A percentile compares a stretch with the other conserved stretches of the same genome.
These are phyloP conservation scores for Metarhizium humberi DNA, from an alignment of 2,329 filamentous ascomycete genomes.

Conservation along the genomic window DNA sequence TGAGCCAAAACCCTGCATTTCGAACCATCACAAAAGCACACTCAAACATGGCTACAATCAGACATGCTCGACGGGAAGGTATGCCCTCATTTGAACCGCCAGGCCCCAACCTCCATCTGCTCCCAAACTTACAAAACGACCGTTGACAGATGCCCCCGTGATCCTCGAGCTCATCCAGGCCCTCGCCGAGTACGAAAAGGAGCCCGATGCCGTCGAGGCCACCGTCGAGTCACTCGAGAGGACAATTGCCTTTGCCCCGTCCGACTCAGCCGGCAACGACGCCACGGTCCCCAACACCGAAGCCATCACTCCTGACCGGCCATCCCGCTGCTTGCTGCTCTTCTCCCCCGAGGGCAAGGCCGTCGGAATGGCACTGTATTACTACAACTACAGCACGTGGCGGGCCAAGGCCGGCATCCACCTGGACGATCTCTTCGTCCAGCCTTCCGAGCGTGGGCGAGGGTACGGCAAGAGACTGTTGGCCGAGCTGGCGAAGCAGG, in stretches of 20 bases:
- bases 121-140: neutral
- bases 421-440: slow-evolving; percentile 87
- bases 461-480: slow-evolving; percentile 76
- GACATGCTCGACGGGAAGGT: slow-evolving; percentile 52
- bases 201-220: slow-evolving; percentile 63
- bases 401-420: slow-evolving; percentile 79
- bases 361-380: slow-evolving; percentile 81
- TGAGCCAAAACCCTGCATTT: neutral
- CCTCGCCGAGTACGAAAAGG: slow-evolving; percentile 81
- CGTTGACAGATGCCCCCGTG: slow-evolving; percentile 58
- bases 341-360: slow-evolving; percentile 35
- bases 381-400: slow-evolving; percentile 96
- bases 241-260: slow-evolving; percentile 69
- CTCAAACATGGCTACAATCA: slow-evolving; percentile 10
- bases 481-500: slow-evolving; percentile 68
- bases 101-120: neutral
- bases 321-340: slow-evolving; percentile 68
- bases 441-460: slow-evolving; percentile 56
- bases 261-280: slow-evolving; percentile 31
- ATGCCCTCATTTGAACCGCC: slow-evolving; percentile 3
- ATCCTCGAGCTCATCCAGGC: slow-evolving; percentile 78
- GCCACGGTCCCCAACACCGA: slow-evolving; percentile 35
- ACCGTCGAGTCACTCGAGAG: slow-evolving; percentile 62
- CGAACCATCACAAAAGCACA: neutral
- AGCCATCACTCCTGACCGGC: slow-evolving; percentile 45